These are phyloP conservation scores for Fusarium sp. DNA, from an alignment of 2,329 filamentous ascomycete genomes.

Conservation along the genomic window DNA sequence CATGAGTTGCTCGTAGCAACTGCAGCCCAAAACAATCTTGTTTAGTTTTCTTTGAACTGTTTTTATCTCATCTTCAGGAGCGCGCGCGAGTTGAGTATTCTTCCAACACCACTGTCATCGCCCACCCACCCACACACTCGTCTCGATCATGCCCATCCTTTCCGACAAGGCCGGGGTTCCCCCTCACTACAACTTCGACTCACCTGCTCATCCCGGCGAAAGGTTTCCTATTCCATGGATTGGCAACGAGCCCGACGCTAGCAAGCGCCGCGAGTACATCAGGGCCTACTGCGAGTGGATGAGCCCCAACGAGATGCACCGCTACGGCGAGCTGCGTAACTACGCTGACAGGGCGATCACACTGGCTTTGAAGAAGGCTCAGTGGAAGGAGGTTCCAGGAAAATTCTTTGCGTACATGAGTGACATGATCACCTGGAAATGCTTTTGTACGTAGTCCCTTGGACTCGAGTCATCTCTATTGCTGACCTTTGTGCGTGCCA, in stretches of 20 bases:
- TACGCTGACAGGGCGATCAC: not conserved
- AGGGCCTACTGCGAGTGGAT: not conserved
- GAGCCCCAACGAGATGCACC: not conserved
- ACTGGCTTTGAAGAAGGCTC: not conserved
- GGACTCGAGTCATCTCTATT: not conserved
- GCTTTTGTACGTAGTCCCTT: not conserved
- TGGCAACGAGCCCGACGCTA: not conserved
- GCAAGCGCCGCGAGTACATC: constrained; percentile 2
- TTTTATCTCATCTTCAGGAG: not conserved
- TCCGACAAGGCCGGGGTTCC: not conserved
- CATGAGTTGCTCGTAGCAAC: constrained; percentile 12
- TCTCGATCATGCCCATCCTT: not conserved
- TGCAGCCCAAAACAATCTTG: not conserved
- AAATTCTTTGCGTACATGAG: constrained; percentile 3
- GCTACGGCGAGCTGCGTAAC: not conserved
- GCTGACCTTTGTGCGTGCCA: not conserved
- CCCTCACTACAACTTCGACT: not conserved
- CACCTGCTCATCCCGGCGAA: not conserved
- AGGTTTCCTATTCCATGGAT: not conserved
- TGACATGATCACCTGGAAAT: constrained; percentile 1
- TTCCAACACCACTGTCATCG: not conserved
- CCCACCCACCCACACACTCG: not conserved
- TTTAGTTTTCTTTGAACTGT: not conserved
- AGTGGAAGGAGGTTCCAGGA: not conserved
- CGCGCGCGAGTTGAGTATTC: not conserved